Evolutionary conservation across 2,329 filamentous ascomycete species (phyloP).

Genomic region (Neurospora sp.): DNA sequence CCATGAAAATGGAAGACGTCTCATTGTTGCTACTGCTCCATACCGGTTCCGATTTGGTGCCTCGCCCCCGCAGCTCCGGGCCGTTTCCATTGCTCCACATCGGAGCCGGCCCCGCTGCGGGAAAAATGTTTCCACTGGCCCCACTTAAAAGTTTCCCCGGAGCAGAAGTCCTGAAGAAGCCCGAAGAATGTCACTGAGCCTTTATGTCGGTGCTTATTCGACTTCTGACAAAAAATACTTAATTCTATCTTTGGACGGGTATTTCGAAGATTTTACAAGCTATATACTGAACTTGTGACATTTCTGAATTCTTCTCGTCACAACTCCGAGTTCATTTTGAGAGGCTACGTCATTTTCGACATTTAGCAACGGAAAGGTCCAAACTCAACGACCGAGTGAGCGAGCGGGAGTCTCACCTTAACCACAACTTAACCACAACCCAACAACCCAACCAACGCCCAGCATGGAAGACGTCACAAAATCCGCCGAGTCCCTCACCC

Average conservation of each 20-base stretch:
- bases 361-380: background rate
- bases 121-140: background rate
- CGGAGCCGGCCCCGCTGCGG: background rate
- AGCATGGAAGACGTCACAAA: constrained; percentile 10
- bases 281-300: background rate
- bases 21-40: background rate
- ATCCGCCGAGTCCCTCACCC: constrained; percentile 6
- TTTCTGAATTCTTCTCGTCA: background rate
- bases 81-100: background rate
- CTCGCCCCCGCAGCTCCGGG: background rate
- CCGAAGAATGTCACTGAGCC: background rate
- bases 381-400: background rate
- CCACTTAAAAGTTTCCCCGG: background rate
- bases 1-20: background rate
- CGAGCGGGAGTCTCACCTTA: background rate
- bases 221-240: background rate
- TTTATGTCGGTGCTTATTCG: background rate
- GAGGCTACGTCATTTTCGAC: background rate
- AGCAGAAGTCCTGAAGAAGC: background rate
- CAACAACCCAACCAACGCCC: background rate
- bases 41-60: background rate
- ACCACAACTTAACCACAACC: background rate
- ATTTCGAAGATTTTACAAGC: too few relatives aligned
- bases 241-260: background rate
- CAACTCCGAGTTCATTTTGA: background rate